Percentiles rank a stretch among this genome's conserved stretches.
phyloP scores from a whole-genome alignment of 768 basidiomycete species.

The Obba rivulosa region DNA sequence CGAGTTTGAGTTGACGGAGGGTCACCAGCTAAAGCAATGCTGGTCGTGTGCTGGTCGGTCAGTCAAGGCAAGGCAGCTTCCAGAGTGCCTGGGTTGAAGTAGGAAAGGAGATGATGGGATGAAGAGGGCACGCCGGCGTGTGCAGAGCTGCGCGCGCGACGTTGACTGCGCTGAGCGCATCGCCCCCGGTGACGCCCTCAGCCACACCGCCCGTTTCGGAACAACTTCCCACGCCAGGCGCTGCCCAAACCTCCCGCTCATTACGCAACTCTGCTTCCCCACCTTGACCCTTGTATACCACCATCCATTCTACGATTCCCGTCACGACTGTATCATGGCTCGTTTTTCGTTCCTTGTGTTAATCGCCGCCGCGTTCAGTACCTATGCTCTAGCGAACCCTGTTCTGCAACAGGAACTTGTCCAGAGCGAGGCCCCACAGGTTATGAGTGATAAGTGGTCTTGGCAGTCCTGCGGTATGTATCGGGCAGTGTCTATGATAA shows the following conservation, averaged over 20 bases:
- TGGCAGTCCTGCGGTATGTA: conserved; percentile 75
- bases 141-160: background rate
- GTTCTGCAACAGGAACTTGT: conserved; percentile 27
- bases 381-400: conserved; percentile 20
- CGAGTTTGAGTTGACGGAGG: too few species aligned
- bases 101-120: conserved; percentile 1
- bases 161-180: background rate
- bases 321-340: conserved; percentile 13
- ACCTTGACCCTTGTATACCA: conserved; percentile 1
- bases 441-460: conserved; percentile 17
- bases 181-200: conserved; percentile 10
- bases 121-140: background rate
- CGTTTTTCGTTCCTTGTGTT: conserved; percentile 20
- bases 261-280: conserved; percentile 1
- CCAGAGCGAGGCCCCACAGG: conserved; percentile 2
- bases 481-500: background rate
- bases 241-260: background rate
- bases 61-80: background rate
- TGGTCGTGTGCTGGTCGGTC: conserved; percentile 5
- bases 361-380: conserved; percentile 20
- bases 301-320: conserved; percentile 11
- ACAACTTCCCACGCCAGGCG: background rate
- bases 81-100: conserved; percentile 2
- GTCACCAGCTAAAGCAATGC: too few species aligned
- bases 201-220: background rate